Conservation (phyloP, 1,139 yeast species). For the Arxiozyma heterogenica region DNA sequence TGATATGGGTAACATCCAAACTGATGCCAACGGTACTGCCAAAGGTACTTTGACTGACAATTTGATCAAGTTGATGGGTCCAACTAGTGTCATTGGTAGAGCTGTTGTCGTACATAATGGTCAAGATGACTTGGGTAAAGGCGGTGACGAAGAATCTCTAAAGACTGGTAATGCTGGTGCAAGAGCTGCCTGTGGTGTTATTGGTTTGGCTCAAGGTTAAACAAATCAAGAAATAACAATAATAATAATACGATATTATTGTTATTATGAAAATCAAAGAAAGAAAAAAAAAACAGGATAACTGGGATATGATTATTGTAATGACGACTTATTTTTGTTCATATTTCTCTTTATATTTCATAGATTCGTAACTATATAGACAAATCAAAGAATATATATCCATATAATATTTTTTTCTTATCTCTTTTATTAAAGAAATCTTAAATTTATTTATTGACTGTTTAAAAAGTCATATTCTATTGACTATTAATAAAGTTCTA, state of each 20-base stretch:
- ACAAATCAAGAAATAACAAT: not conserved
- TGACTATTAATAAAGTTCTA: no score
- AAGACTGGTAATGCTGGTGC: conserved; percentile 98
- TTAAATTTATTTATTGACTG: no score
- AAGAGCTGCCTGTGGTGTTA: conserved; percentile 99
- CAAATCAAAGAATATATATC: no score
- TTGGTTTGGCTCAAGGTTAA: conserved; percentile 46
- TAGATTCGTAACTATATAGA: not conserved
- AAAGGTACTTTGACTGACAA: conserved; percentile 77
- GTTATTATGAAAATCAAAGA: no score
- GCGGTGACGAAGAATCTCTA: conserved; percentile 87
- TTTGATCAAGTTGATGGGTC: conserved; percentile 73
- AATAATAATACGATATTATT: no score
- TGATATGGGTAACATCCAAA: conserved; percentile 87
- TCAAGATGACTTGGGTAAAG: conserved; percentile 91
- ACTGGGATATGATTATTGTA: not conserved
- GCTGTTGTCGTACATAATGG: conserved; percentile 95
- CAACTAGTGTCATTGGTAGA: conserved; percentile 84
- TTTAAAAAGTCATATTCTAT: no score
- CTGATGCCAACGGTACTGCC: conserved; percentile 82
- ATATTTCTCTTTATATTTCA: not conserved
- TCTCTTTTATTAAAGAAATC: no score
- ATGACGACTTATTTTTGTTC: not conserved
- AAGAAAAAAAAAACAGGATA: no score
- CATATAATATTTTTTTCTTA: no score